These are phyloP conservation scores for Mollisiaceae sp. DNA, from an alignment of 2,329 filamentous ascomycete species.

Conservation along the genomic window DNA sequence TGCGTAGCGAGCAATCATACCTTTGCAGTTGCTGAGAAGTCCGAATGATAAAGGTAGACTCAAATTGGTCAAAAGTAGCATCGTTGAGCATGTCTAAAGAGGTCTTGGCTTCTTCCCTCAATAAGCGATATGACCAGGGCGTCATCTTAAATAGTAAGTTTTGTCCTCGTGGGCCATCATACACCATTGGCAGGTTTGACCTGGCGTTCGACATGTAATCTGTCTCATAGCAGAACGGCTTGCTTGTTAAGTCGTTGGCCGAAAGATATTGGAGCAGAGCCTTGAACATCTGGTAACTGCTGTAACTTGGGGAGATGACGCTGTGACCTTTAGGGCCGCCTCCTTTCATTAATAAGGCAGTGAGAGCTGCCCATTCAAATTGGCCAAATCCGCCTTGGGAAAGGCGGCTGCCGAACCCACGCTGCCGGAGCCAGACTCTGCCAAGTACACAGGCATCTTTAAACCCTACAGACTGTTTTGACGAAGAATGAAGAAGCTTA, in stretches of 20 bases:
- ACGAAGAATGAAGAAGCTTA: constrained; percentile 72
- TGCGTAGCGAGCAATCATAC: constrained; percentile 53
- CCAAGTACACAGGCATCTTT: constrained; percentile 86
- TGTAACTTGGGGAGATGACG: constrained; percentile 79
- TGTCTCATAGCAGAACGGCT: constrained; percentile 59
- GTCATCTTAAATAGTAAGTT: constrained; percentile 94
- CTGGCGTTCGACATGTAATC: constrained; percentile 48
- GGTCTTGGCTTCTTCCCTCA: constrained; percentile 75
- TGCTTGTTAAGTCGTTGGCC: constrained; percentile 71
- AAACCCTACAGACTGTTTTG: constrained; percentile 63
- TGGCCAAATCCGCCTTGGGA: constrained; percentile 84
- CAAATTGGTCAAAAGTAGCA: constrained; percentile 78
- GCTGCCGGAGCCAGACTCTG: constrained; percentile 85
- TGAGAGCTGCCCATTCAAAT: constrained; percentile 86
- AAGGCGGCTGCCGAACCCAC: constrained; percentile 76
- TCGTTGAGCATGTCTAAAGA: constrained; percentile 80
- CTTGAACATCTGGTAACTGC: constrained; percentile 93
- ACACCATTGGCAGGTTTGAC: constrained; percentile 70
- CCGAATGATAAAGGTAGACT: constrained; percentile 78
- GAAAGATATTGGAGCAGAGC: constrained; percentile 88
- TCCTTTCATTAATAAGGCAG: constrained; percentile 80
- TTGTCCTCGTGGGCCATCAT: constrained; percentile 73
- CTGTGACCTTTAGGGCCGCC: constrained; percentile 74
- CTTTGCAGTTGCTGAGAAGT: constrained; percentile 58
- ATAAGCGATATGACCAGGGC: constrained; percentile 75